Evolutionary conservation across 805 yeast genomes (phyloP), one percentile per base, ranked within the genome.

Genomic region (Citeromyces matritensis): DNA sequence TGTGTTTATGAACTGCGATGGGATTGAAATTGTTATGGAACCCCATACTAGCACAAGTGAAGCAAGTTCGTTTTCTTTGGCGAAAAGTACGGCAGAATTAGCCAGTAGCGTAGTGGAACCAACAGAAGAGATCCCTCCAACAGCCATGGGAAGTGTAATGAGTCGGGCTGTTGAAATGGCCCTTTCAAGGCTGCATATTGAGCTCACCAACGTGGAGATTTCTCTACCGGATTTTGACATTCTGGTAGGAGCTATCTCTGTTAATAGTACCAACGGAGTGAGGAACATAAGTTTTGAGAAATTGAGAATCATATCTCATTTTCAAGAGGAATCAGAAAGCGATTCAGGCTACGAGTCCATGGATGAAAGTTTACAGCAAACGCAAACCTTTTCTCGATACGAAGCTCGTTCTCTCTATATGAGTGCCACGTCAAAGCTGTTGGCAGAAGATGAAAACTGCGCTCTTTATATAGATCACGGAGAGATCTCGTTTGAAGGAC

Each of bases 381-480:
- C 23, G 17, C 31, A 26, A 23, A 27, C 3, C 27, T 76, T 74
- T 44, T 72, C 88, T 2, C 76, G 70, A 33, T 73, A 68, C 31
- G 79, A 76, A 34, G 78, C 82, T 1, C 63, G 72, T 30, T 73
- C 85, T 3, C 63, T 82, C 12, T 83, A 80, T 45, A 73, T 81
- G 86, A 81, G 93, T 50, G 93, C 94, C 2, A 59, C 77, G 8
- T 72, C 82, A 0, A 63, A 66, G 31, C 45, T 70, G 2, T 54
- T 63, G 30, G 47, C 41, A 33, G 30, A n/a, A 13, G 6, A 27
- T 9, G 21, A 24, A 12, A 23, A 19, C 11, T 9, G 28, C 7
- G n/a, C 13, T 26, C 30, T 15, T 13, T 43, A 47, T 36, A 44
- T 60, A n/a, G 64, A 66, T 40, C 34, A 44, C 7, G 39, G 64